Conservation (phyloP, 257 asterid genomes). For the Marsdenia floribunda region DNA sequence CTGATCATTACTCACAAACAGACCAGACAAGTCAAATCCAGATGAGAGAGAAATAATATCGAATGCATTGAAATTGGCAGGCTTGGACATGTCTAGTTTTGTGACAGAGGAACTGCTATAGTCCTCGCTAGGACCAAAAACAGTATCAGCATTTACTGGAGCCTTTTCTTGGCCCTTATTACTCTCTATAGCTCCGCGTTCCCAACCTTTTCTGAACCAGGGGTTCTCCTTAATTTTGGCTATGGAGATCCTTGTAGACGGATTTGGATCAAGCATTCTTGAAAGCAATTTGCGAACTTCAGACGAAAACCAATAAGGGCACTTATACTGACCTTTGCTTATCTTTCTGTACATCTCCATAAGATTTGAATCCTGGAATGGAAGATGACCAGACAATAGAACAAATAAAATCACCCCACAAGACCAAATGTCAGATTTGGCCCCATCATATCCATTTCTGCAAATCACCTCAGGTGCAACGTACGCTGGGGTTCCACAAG, state of each 20-base stretch:
- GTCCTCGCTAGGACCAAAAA: slow-evolving; percentile 6
- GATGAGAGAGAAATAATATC: slow-evolving; percentile 74
- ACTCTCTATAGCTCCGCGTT: slow-evolving; percentile 6
- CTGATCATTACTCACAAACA: slow-evolving; percentile 52
- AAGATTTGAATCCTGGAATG: slow-evolving; percentile 54
- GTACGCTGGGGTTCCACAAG: slow-evolving; percentile 84
- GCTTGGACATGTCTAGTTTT: slow-evolving; percentile 30
- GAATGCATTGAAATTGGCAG: slow-evolving; percentile 54
- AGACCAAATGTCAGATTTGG: slow-evolving; percentile 75
- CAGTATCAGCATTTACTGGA: slow-evolving; percentile 16
- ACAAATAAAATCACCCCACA: slow-evolving; percentile 75
- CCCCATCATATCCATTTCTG: slow-evolving; percentile 64
- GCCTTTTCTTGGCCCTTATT: slow-evolving; percentile 20
- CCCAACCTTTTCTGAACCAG: slow-evolving; percentile 61
- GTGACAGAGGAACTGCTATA: slow-evolving; percentile 7
- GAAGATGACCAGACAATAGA: slow-evolving; percentile 63
- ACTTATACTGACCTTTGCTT: slow-evolving; percentile 43
- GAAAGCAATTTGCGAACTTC: slow-evolving; percentile 46
- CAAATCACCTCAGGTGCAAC: slow-evolving; percentile 74
- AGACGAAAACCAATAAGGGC: slow-evolving; percentile 59
- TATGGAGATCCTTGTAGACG: slow-evolving; percentile 48
- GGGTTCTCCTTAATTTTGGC: slow-evolving; percentile 50
- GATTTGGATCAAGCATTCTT: slow-evolving; percentile 69
- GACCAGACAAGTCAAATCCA: slow-evolving; percentile 70
- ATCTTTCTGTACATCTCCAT: slow-evolving; percentile 68